Base-by-base conservation (phyloP, 768 basidiomycete genomes). In the Agaricus blazei region DNA sequence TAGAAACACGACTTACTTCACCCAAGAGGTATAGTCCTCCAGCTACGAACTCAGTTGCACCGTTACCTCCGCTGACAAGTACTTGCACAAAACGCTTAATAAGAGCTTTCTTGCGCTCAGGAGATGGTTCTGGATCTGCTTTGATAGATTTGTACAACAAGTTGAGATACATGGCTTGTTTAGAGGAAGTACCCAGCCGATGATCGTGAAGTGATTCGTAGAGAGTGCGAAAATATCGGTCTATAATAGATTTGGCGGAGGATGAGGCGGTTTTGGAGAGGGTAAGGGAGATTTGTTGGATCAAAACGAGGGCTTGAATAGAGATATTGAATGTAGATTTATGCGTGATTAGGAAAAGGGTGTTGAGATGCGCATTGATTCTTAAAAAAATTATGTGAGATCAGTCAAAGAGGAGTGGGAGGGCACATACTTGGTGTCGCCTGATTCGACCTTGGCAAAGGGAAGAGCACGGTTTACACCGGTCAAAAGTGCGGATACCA, bases 131-230 rank as follows among this genome's bases (percentile, higher is more conserved):
- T 1, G 65, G 73, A 53, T 79, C 78, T 3, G 77, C 78, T 69
- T 95, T 96, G 60, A 97, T 70, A 2, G 90, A 87, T 63, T 91
- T 94, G 81, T 95, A 95, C 19, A 98, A 68, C 15, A 99, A 71
- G 65, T 98, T 98, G 54, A 99, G 80, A 68, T 96, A 98, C 86
- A 98, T 90, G 4, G 94, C 93, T 67, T 98, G 94, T 65, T 98
- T 98, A 2, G 87, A 88, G 11, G 93, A 93, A 2, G 78, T 76
- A 2, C 85, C 78, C 1, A 99, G 79, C 12, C 96, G 85, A 1
- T 76, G 72, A 62, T 99, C 96, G 48, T 88, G 82, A 4, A 99
- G 73, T 2, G 93, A 93, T n/a, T 85, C 82, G 62, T 98, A 99
- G 0, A 99, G 74, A 0, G 92, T 84, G 40, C 93, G 85, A 70